A percentile compares a stretch with the other conserved stretches of the same genome.
These are phyloP conservation scores for Thozetella sp. DNA, from an alignment of 495 filamentous ascomycete species.

Conservation along the genomic window DNA sequence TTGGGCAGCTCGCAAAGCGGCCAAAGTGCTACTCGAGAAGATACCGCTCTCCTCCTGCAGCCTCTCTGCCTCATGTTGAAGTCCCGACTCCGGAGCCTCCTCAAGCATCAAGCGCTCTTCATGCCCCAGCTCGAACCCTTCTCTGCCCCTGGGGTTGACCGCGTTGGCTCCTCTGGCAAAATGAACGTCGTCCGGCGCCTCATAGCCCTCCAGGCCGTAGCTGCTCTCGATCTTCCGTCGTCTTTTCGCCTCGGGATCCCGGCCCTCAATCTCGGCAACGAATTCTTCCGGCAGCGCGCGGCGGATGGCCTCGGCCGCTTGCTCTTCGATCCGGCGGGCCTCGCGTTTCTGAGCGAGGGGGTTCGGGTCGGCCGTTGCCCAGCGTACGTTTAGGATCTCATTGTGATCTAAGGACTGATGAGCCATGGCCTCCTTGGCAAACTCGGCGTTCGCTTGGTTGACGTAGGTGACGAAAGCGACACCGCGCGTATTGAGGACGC, in stretches of 20 bases:
- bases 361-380: slow-evolving; percentile 97
- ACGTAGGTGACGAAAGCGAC: slow-evolving; percentile 91
- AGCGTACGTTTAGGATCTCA: slow-evolving; percentile 94
- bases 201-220: slow-evolving; percentile 89
- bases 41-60: slow-evolving; percentile 64
- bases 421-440: slow-evolving; percentile 90
- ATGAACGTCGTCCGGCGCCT: slow-evolving; percentile 93
- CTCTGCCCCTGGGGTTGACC: slow-evolving; percentile 57
- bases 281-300: slow-evolving; percentile 89
- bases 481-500: slow-evolving; percentile 88
- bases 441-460: slow-evolving; percentile 84
- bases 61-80: slow-evolving; percentile 34
- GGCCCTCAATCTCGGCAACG: slow-evolving; percentile 91
- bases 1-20: slow-evolving; percentile 62
- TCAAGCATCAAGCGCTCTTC: slow-evolving; percentile 56
- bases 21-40: slow-evolving; percentile 77
- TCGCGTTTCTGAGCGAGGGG: slow-evolving; percentile 94
- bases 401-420: slow-evolving; percentile 82
- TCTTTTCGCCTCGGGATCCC: slow-evolving; percentile 83
- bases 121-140: slow-evolving; percentile 46
- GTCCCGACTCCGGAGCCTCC: slow-evolving; percentile 39
- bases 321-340: slow-evolving; percentile 87
- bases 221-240: slow-evolving; percentile 86
- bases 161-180: slow-evolving; percentile 70
- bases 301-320: slow-evolving; percentile 95